Percentiles rank a stretch among this genome's conserved stretches.
phyloP scores from a whole-genome alignment of 768 basidiomycete species.

The Phylloporus rhodoxanthus region DNA sequence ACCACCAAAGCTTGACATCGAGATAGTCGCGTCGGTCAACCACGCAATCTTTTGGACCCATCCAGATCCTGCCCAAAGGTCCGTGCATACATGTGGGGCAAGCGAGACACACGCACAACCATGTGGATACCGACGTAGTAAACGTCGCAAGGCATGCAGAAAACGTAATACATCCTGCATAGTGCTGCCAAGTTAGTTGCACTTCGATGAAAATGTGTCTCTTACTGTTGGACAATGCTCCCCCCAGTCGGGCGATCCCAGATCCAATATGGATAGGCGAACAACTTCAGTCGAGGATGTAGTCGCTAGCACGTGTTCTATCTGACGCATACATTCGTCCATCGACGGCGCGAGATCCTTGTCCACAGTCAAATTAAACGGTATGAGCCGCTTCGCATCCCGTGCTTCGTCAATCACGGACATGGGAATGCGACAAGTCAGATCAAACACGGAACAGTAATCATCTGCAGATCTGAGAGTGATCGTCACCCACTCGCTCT shows the following conservation, averaged over 20 bases:
- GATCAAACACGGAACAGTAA: slow-evolving; percentile 68
- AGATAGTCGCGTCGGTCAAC: slow-evolving; percentile 71
- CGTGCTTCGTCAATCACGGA: slow-evolving; percentile 42
- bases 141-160: slow-evolving; percentile 56
- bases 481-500: slow-evolving; percentile 8
- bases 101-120: slow-evolving; percentile 67
- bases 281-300: slow-evolving; percentile 34
- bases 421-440: slow-evolving; percentile 56
- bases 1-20: slow-evolving; percentile 77
- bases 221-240: slow-evolving; percentile 53
- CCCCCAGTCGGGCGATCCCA: slow-evolving; percentile 69
- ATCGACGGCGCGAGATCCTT: slow-evolving; percentile 12
- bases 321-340: slow-evolving; percentile 24
- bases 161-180: slow-evolving; percentile 65
- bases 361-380: slow-evolving; percentile 19
- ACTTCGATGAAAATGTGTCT: background rate
- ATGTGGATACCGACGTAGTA: slow-evolving; percentile 52
- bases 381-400: slow-evolving; percentile 34
- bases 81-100: slow-evolving; percentile 55
- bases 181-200: slow-evolving; percentile 4
- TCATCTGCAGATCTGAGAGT: slow-evolving; percentile 45
- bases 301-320: slow-evolving; percentile 26
- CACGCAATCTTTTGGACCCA: slow-evolving; percentile 79
- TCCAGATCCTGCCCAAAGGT: slow-evolving; percentile 54
- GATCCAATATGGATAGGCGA: slow-evolving; percentile 55